A percentile compares a stretch with the other conserved stretches of the same genome.
Conservation (phyloP, 169 alveolate species). For the Babesia ovata region DNA sequence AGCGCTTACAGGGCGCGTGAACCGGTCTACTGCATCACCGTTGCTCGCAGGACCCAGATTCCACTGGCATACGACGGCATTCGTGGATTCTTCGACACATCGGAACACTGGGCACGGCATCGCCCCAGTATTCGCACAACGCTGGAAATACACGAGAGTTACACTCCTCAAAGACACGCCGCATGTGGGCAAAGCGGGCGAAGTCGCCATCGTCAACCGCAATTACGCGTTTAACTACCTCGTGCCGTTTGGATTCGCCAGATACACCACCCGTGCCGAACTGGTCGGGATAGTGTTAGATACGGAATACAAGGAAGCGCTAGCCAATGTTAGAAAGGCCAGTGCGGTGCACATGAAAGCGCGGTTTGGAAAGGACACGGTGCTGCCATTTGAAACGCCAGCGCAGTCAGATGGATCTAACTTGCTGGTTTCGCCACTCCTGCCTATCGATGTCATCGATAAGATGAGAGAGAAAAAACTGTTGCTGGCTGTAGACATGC, state of each 20-base stretch:
- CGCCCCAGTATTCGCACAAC: slow-evolving; percentile 27
- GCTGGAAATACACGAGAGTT: slow-evolving; percentile 52
- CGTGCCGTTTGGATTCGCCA: slow-evolving; percentile 69
- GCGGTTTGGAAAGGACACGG: slow-evolving; percentile 44
- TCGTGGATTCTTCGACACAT: neutral
- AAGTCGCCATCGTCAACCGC: slow-evolving; percentile 49
- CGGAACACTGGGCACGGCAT: neutral
- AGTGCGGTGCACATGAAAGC: slow-evolving; percentile 59
- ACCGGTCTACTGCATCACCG: neutral
- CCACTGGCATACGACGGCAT: neutral
- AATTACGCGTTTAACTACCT: slow-evolving; percentile 68
- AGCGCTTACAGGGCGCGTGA: no score
- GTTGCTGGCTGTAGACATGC: slow-evolving; percentile 59
- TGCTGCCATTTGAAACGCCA: slow-evolving; percentile 56
- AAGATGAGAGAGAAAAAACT: slow-evolving; percentile 31
- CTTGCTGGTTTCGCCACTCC: slow-evolving; percentile 36
- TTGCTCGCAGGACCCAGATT: neutral
- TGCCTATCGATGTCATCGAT: slow-evolving; percentile 53
- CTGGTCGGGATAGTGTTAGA: slow-evolving; percentile 53
- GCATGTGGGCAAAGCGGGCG: slow-evolving; percentile 66
- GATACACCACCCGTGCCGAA: slow-evolving; percentile 68
- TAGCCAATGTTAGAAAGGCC: slow-evolving; percentile 53
- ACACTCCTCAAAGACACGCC: slow-evolving; percentile 70
- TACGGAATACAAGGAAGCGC: slow-evolving; percentile 60
- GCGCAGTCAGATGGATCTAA: slow-evolving; percentile 30